phyloP scores from a whole-genome alignment of 257 asterid genomes.

The Phtheirospermum japonicum region DNA sequence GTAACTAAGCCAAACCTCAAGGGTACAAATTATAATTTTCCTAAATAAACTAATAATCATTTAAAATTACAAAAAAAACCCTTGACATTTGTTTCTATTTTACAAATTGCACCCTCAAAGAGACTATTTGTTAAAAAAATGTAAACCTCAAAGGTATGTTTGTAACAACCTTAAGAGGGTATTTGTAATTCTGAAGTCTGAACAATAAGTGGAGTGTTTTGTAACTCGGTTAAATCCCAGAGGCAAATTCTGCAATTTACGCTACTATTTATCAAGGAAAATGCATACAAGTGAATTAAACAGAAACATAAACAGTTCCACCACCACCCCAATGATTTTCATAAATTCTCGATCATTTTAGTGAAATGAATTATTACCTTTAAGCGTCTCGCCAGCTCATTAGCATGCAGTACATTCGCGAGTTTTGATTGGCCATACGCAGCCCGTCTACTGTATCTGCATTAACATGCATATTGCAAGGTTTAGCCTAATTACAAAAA shows the following conservation, averaged over 20 bases:
- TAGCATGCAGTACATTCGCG: constrained; percentile 67
- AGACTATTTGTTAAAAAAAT: not conserved
- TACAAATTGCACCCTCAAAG: not conserved
- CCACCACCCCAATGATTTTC: not conserved
- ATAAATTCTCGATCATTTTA: not conserved
- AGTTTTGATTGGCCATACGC: constrained; percentile 95
- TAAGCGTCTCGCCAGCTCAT: constrained; percentile 60
- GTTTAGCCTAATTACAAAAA: too few species aligned
- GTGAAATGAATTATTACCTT: constrained; percentile 42
- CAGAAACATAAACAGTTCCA: not conserved
- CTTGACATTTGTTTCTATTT: not conserved
- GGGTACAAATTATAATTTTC: too few species aligned
- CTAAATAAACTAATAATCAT: not conserved
- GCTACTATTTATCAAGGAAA: too few species aligned
- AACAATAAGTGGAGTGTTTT: not conserved
- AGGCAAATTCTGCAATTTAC: too few species aligned
- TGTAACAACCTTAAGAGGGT: not conserved
- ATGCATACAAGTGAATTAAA: too few species aligned
- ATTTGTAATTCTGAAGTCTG: not conserved
- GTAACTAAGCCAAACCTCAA: too few species aligned
- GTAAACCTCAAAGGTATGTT: not conserved
- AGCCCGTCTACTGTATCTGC: constrained; percentile 48
- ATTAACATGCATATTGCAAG: not conserved
- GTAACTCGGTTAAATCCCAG: not conserved
- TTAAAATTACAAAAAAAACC: too few species aligned